A percentile compares a stretch with the other conserved stretches of the same genome.
These are phyloP conservation scores for Cercophora sp. DNA, from an alignment of 495 filamentous ascomycete genomes.

Conservation along the genomic window DNA sequence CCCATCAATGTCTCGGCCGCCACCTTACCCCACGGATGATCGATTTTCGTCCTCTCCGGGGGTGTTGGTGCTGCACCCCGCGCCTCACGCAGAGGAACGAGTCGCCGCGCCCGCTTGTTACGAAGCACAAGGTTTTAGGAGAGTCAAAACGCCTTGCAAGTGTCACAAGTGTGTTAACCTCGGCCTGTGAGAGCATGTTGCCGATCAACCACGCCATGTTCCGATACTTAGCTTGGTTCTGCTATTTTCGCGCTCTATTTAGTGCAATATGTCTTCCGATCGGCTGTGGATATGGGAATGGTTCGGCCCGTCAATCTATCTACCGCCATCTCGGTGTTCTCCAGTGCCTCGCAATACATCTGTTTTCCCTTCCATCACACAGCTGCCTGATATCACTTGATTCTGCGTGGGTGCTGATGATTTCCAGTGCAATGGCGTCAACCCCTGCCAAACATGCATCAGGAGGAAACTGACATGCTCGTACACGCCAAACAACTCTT, in stretches of 20 bases:
- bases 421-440: slow-evolving; percentile 62
- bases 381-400: no score
- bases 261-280: not conserved
- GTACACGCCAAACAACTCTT: slow-evolving; percentile 38
- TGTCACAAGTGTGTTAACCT: slow-evolving; percentile 22
- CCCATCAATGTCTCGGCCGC: slow-evolving; percentile 9
- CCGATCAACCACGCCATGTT: not conserved
- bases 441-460: slow-evolving; percentile 64
- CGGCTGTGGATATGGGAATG: no score
- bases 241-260: no score
- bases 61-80: slow-evolving; percentile 5
- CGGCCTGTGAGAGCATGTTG: not conserved
- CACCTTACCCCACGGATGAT: no score
- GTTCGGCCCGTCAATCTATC: no score
- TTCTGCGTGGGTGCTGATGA: slow-evolving; percentile 10
- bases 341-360: no score
- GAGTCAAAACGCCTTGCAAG: slow-evolving; percentile 6
- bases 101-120: slow-evolving; percentile 18
- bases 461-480: slow-evolving; percentile 53
- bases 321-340: not conserved
- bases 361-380: no score
- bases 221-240: no score
- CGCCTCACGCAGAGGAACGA: slow-evolving; percentile 11
- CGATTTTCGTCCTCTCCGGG: no score
- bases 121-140: slow-evolving; percentile 21